Percentiles rank a stretch among this genome's conserved stretches.
Conservation (phyloP, 2,329 filamentous ascomycete species). For the Dothistroma pini region DNA sequence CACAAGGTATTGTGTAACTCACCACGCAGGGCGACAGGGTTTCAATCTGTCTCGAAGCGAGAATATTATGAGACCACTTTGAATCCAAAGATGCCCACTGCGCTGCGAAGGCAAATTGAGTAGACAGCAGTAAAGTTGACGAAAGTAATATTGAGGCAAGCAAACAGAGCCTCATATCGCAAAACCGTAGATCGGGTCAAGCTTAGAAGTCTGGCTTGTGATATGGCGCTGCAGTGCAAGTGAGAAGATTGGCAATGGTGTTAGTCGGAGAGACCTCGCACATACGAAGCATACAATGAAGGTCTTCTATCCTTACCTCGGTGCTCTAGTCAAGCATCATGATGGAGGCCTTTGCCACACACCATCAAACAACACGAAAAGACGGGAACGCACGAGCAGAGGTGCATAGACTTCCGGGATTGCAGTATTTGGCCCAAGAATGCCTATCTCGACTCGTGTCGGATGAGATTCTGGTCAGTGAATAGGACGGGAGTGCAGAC, state of each 20-base stretch:
- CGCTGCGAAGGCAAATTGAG: neutral
- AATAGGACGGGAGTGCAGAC: neutral
- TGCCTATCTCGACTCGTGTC: neutral
- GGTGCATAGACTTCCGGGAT: neutral
- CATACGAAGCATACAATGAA: neutral
- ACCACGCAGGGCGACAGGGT: constrained; percentile 2
- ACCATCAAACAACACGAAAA: neutral
- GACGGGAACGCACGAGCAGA: neutral
- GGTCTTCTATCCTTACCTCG: neutral
- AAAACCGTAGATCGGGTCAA: neutral
- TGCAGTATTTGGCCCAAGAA: neutral
- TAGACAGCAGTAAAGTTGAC: neutral
- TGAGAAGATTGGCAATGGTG: neutral
- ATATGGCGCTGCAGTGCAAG: neutral
- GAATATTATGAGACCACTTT: neutral
- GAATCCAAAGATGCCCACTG: neutral
- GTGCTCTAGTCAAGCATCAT: neutral
- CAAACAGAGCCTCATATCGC: neutral
- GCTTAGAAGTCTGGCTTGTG: neutral
- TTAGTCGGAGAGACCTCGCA: neutral
- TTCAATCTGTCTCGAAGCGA: neutral
- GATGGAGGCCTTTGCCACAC: neutral
- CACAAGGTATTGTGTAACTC: neutral
- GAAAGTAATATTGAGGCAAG: neutral
- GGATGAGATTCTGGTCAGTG: neutral